These are phyloP conservation scores for Triglochin maritima DNA, from an alignment of 106 monocot species.

Conservation along the genomic window DNA sequence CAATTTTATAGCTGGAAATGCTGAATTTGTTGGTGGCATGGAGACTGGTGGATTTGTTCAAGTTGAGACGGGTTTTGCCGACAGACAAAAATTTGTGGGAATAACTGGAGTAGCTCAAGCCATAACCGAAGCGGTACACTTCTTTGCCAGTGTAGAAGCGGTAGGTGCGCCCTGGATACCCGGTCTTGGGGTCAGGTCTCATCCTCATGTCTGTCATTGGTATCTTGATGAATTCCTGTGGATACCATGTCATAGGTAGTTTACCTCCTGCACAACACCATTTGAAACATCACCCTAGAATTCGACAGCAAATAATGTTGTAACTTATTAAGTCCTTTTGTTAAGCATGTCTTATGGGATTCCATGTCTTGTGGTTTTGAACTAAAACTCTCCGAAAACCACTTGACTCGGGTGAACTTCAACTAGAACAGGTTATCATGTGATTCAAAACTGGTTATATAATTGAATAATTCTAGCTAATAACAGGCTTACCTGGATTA, in stretches of 20 bases:
- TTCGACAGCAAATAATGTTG: no score
- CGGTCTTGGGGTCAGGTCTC: constrained; percentile 54
- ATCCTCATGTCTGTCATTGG: constrained; percentile 97
- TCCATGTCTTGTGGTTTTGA: no score
- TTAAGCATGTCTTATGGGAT: no score
- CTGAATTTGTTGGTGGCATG: constrained; percentile 4
- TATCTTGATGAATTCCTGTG: constrained; percentile 64
- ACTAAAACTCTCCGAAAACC: no score
- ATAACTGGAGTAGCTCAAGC: constrained; percentile 75
- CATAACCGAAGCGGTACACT: constrained; percentile 70
- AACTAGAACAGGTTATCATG: no score
- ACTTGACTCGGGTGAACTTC: no score
- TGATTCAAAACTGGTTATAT: neutral
- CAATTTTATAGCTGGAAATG: constrained; percentile 14
- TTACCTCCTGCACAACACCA: constrained; percentile 53
- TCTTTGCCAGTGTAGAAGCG: constrained; percentile 60
- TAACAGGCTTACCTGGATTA: constrained; percentile 57
- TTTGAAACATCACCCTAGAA: neutral
- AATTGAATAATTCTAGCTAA: neutral
- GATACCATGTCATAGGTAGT: constrained; percentile 92
- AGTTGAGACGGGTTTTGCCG: constrained; percentile 6
- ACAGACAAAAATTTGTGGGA: constrained; percentile 41
- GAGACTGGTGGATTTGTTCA: constrained; percentile 26
- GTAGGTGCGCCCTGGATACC: constrained; percentile 85
- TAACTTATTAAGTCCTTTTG: no score